Evolutionary conservation across 768 basidiomycete species (phyloP).

Genomic region (Tubosaeta sp.): DNA sequence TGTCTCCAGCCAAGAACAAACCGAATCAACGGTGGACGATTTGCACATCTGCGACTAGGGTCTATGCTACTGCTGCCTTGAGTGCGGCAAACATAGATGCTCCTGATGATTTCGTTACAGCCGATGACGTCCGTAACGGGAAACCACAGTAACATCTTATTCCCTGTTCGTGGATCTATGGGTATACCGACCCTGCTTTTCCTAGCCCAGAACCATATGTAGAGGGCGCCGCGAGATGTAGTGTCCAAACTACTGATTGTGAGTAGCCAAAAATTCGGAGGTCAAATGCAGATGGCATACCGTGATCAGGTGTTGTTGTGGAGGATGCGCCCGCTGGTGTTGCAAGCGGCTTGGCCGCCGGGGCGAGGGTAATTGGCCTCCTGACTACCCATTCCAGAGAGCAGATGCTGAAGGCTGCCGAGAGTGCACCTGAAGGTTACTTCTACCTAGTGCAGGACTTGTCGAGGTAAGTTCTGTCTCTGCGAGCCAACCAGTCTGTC

Average conservation of each 20-base stretch:
- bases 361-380: constrained; percentile 79
- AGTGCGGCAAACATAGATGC: constrained; percentile 58
- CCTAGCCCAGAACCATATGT: constrained; percentile 85
- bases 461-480: constrained; percentile 45
- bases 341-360: constrained; percentile 72
- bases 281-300: constrained; percentile 5
- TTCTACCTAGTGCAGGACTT: constrained; percentile 69
- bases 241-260: constrained; percentile 45
- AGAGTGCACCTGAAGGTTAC: constrained; percentile 34
- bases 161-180: not conserved
- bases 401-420: constrained; percentile 57
- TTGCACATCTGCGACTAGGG: constrained; percentile 78
- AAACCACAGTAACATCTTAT: constrained; percentile 61
- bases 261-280: constrained; percentile 4
- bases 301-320: constrained; percentile 65
- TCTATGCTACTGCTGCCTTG: constrained; percentile 73
- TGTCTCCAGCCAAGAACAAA: constrained; percentile 22
- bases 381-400: constrained; percentile 75
- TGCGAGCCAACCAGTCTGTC: not conserved
- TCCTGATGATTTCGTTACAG: constrained; percentile 71
- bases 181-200: not conserved
- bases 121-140: constrained; percentile 78
- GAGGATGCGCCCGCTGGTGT: constrained; percentile 91
- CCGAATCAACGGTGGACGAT: constrained; percentile 79
- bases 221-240: constrained; percentile 70